Percentiles rank a stretch among this genome's conserved stretches.
phyloP scores from a whole-genome alignment of 225 moss, liverwort and hornwort species.

The Physcomitrium patens region DNA sequence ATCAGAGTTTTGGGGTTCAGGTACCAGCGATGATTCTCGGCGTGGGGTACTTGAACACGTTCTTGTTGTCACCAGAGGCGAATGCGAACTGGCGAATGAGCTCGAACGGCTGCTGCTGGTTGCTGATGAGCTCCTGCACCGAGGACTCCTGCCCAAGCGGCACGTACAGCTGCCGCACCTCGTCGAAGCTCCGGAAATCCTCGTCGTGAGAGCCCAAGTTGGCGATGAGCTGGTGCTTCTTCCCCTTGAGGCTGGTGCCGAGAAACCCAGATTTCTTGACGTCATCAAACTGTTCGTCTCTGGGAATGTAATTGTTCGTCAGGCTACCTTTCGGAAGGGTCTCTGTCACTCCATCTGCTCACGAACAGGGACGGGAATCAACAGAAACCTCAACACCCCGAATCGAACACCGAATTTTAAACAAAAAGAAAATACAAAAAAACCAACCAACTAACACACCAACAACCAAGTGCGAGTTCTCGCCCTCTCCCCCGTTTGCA shows the following conservation, averaged over 20 bases:
- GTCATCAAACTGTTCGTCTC: conserved; percentile 43
- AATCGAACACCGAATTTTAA: no score
- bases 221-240: conserved; percentile 25
- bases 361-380: not conserved
- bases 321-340: not conserved
- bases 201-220: conserved; percentile 31
- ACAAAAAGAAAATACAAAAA: no score
- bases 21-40: conserved; percentile 48
- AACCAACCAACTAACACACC: no score
- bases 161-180: conserved; percentile 40
- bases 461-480: no score
- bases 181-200: conserved; percentile 32
- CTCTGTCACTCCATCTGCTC: conserved; percentile 54
- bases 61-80: conserved; percentile 30
- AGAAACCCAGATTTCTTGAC: conserved; percentile 50
- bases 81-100: conserved; percentile 39
- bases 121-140: conserved; percentile 14
- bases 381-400: not conserved
- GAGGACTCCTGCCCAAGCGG: conserved; percentile 35
- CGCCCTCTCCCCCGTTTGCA: no score
- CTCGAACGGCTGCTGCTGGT: conserved; percentile 44
- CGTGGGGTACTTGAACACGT: conserved; percentile 44
- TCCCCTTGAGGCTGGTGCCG: conserved; percentile 14
- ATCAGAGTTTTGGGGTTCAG: not conserved
- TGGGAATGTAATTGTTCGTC: conserved; percentile 42